Percentiles rank a stretch among this genome's conserved stretches.
These are phyloP conservation scores for Exophiala mesophila DNA, from an alignment of 2,329 filamentous ascomycete genomes.

Conservation along the genomic window DNA sequence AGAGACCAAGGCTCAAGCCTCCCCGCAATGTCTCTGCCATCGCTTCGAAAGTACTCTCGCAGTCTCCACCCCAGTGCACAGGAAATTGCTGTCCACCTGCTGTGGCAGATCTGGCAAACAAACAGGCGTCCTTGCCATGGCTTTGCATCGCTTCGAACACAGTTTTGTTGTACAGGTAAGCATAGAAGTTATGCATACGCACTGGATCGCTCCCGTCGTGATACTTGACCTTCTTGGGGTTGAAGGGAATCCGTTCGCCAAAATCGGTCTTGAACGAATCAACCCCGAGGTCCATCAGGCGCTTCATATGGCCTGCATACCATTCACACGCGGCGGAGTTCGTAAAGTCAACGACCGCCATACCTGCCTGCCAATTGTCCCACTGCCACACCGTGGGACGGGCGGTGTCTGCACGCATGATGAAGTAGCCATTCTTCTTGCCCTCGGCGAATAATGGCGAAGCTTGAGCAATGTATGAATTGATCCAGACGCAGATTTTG, in stretches of 20 bases:
- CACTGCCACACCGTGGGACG: conserved; percentile 58
- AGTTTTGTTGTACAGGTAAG: conserved; percentile 66
- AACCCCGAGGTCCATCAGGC: conserved; percentile 63
- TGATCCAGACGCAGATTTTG: conserved; percentile 72
- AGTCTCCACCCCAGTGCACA: conserved; percentile 69
- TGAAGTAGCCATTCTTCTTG: conserved; percentile 60
- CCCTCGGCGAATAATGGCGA: conserved; percentile 61
- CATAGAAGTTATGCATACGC: conserved; percentile 73
- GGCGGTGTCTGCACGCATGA: conserved; percentile 64
- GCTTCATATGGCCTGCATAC: conserved; percentile 59
- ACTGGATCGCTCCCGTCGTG: conserved; percentile 56
- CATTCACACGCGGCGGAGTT: conserved; percentile 64
- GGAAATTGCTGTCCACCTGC: conserved; percentile 67
- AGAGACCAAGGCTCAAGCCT: conserved; percentile 59
- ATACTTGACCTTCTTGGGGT: conserved; percentile 54
- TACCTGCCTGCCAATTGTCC: conserved; percentile 73
- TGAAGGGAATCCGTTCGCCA: conserved; percentile 63
- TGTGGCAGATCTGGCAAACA: conserved; percentile 64
- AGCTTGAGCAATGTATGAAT: conserved; percentile 67
- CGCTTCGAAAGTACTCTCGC: conserved; percentile 67
- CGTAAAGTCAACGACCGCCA: conserved; percentile 70
- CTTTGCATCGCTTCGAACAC: conserved; percentile 58
- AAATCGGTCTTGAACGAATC: conserved; percentile 74
- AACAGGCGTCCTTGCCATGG: conserved; percentile 46
- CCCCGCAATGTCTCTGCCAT: conserved; percentile 67